Conservation (phyloP, 129 eudicot genomes). For the Glebionis coronaria region DNA sequence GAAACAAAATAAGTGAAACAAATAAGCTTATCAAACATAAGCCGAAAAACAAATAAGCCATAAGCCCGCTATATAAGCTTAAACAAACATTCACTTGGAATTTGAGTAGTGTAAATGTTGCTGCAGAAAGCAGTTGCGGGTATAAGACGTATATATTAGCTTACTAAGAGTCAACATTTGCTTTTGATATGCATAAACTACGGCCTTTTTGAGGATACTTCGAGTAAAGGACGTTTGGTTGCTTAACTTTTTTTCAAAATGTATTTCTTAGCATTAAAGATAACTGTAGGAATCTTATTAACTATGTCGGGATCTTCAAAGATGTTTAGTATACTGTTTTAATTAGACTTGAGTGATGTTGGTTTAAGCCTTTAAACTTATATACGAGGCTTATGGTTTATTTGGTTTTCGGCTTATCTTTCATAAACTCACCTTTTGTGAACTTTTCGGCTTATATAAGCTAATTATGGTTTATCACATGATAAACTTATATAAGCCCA, state of each 20-base stretch:
- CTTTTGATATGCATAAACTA: not conserved
- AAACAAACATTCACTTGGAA: too few species aligned
- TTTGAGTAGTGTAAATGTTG: not conserved
- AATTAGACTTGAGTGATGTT: not conserved
- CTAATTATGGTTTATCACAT: too few species aligned
- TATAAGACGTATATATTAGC: slow-evolving; percentile 72
- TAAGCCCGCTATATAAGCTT: too few species aligned
- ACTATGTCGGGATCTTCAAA: not conserved
- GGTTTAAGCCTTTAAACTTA: too few species aligned
- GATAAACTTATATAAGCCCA: not conserved
- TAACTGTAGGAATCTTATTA: not conserved
- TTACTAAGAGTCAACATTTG: not conserved
- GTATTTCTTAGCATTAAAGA: not conserved
- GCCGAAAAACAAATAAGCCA: not conserved
- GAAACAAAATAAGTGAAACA: too few species aligned
- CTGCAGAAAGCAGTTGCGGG: slow-evolving; percentile 95
- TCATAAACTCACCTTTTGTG: too few species aligned
- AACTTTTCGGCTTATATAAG: too few species aligned
- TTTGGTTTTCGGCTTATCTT: too few species aligned
- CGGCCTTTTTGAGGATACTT: not conserved
- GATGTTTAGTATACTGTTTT: not conserved
- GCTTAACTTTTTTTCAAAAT: not conserved
- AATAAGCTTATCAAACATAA: too few species aligned
- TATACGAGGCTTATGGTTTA: too few species aligned
- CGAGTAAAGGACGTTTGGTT: not conserved